Percentiles rank a stretch among this genome's conserved stretches.
Conservation (phyloP, 495 filamentous ascomycete genomes). For the Neurospora sublineolata region DNA sequence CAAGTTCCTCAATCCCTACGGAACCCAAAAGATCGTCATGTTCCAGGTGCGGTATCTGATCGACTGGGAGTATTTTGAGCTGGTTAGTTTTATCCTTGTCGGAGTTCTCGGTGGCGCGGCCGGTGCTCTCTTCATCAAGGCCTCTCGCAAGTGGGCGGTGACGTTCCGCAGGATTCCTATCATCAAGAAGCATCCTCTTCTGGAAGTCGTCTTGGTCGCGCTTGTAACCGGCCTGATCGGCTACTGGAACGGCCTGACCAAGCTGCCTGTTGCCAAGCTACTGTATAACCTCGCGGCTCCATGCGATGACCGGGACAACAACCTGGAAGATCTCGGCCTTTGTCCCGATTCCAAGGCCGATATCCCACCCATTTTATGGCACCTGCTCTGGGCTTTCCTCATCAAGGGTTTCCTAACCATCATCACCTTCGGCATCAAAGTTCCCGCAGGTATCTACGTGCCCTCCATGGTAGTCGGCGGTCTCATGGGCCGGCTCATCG, state of each 20-base stretch:
- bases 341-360: slow-evolving; percentile 63
- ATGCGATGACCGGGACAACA: slow-evolving; percentile 46
- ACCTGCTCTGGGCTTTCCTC: slow-evolving; percentile 66
- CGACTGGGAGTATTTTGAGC: slow-evolving; percentile 92
- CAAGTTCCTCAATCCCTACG: slow-evolving; percentile 93
- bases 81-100: slow-evolving; percentile 71
- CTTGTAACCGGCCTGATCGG: slow-evolving; percentile 71
- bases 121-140: slow-evolving; percentile 95
- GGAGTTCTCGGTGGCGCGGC: slow-evolving; percentile 74
- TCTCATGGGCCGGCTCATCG: slow-evolving; percentile 79
- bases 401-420: slow-evolving; percentile 82
- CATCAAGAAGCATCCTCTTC: slow-evolving; percentile 73
- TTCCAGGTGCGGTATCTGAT: slow-evolving; percentile 87
- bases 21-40: slow-evolving; percentile 89
- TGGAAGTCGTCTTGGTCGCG: slow-evolving; percentile 83
- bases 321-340: slow-evolving; percentile 55
- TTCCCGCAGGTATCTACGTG: slow-evolving; percentile 93
- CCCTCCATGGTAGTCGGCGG: slow-evolving; percentile 98
- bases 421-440: slow-evolving; percentile 88
- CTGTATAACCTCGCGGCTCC: slow-evolving; percentile 83
- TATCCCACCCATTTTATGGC: slow-evolving; percentile 58
- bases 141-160: slow-evolving; percentile 74
- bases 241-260: slow-evolving; percentile 91
- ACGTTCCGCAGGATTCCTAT: slow-evolving; percentile 70
- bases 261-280: slow-evolving; percentile 78